A percentile compares a stretch with the other conserved stretches of the same genome.
phyloP scores from a whole-genome alignment of 768 basidiomycete genomes.

The Russula sp. region DNA sequence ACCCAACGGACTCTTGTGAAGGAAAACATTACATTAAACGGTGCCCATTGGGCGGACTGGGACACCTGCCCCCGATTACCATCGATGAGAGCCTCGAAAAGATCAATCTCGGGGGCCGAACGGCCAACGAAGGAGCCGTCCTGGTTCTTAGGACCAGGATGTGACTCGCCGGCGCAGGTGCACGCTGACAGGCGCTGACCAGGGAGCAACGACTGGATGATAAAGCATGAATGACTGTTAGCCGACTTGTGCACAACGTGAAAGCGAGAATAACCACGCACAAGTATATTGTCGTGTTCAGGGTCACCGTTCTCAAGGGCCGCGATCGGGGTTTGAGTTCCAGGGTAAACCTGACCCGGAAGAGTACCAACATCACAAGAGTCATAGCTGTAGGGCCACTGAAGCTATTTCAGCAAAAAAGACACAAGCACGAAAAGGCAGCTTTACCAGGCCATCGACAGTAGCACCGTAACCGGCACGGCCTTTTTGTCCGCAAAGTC shows the following conservation, averaged over 20 bases:
- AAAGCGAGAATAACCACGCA: slow-evolving; percentile 56
- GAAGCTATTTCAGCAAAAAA: slow-evolving; percentile 15
- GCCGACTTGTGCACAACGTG: neutral
- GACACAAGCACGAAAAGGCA: slow-evolving; percentile 5
- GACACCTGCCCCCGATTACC: slow-evolving; percentile 60
- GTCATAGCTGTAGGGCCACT: slow-evolving; percentile 86
- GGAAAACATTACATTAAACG: slow-evolving; percentile 34
- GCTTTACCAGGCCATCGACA: slow-evolving; percentile 73
- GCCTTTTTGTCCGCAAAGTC: slow-evolving; percentile 40
- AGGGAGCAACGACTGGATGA: slow-evolving; percentile 57
- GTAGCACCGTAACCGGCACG: slow-evolving; percentile 86
- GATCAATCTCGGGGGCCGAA: slow-evolving; percentile 84
- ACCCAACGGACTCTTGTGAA: neutral
- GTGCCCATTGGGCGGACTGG: slow-evolving; percentile 82
- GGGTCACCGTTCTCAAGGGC: slow-evolving; percentile 59
- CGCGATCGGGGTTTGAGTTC: slow-evolving; percentile 60
- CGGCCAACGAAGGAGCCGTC: slow-evolving; percentile 79
- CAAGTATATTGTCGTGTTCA: slow-evolving; percentile 44
- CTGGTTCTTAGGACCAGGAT: slow-evolving; percentile 77
- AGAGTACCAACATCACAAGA: slow-evolving; percentile 63
- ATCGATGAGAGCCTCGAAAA: slow-evolving; percentile 79
- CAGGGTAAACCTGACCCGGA: slow-evolving; percentile 72
- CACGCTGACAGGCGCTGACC: slow-evolving; percentile 86
- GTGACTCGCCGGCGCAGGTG: slow-evolving; percentile 80
- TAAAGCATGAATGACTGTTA: neutral